Percentiles rank a stretch among this genome's conserved stretches.
Evolutionary conservation across 73 alveolate genomes (phyloP).

Genomic region (Paramecium sexaurelia): DNA sequence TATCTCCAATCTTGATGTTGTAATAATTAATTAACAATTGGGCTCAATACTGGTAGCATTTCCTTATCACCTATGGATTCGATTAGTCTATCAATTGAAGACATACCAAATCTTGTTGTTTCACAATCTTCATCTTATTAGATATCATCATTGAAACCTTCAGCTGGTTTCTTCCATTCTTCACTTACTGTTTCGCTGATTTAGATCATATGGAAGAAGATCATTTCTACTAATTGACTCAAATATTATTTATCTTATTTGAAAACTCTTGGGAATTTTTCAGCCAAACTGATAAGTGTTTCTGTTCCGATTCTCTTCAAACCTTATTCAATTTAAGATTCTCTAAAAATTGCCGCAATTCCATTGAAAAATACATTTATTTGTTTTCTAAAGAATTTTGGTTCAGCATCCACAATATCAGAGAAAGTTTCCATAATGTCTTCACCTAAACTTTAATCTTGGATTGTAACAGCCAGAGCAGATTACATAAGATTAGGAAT

Average conservation of each 20-base stretch:
- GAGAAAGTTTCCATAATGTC: conserved; percentile 82
- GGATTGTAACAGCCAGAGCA: conserved; percentile 69
- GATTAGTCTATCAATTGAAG: conserved; percentile 89
- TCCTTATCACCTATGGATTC: conserved; percentile 87
- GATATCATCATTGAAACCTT: conserved; percentile 83
- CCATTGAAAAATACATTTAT: conserved; percentile 72
- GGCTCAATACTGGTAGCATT: conserved; percentile 76
- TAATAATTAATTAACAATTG: conserved; percentile 72
- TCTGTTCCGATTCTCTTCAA: conserved; percentile 82
- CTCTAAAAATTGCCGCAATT: conserved; percentile 73
- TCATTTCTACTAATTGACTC: conserved; percentile 73
- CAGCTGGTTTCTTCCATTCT: conserved; percentile 88
- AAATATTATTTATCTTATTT: conserved; percentile 74
- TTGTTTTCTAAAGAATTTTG: conserved; percentile 80
- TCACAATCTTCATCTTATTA: conserved; percentile 91
- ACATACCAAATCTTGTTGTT: conserved; percentile 89
- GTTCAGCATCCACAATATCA: conserved; percentile 88
- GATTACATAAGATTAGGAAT: conserved; percentile 74
- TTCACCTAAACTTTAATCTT: conserved; percentile 78
- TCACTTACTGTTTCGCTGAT: conserved; percentile 81
- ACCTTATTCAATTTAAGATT: conserved; percentile 72
- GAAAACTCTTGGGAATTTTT: conserved; percentile 79
- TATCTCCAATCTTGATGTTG: conserved; percentile 89
- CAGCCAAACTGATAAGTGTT: conserved; percentile 78
- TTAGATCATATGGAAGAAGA: conserved; percentile 85